These are phyloP conservation scores for Rhizophagus clarus DNA, from an alignment of 192 early-diverging fungal genomes.

Conservation along the genomic window DNA sequence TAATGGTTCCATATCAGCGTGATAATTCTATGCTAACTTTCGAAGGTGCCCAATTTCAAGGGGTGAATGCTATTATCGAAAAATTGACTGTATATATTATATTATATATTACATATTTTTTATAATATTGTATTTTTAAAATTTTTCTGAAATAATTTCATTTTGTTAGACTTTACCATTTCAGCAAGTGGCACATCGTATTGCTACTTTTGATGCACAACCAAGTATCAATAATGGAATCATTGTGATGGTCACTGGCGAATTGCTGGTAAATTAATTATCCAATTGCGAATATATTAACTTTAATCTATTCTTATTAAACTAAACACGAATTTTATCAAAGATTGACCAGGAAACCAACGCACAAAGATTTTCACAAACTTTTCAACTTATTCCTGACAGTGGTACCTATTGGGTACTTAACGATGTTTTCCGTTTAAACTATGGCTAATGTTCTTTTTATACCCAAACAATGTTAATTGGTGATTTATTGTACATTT, in stretches of 20 bases:
- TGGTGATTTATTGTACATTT: not conserved
- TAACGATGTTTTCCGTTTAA: conserved; percentile 84
- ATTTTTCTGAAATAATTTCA: not conserved
- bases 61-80: conserved; percentile 65
- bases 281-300: not conserved
- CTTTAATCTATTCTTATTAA: not conserved
- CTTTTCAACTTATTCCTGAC: conserved; percentile 85
- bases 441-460: conserved; percentile 63
- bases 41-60: conserved; percentile 69
- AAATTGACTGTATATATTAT: conserved; percentile 66
- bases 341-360: conserved; percentile 81
- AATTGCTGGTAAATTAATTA: conserved; percentile 58
- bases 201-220: conserved; percentile 83
- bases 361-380: conserved; percentile 79
- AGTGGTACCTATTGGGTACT: conserved; percentile 70
- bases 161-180: conserved; percentile 72
- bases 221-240: conserved; percentile 64
- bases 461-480: not conserved
- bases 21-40: conserved; percentile 84
- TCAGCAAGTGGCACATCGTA: conserved; percentile 67
- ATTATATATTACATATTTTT: not conserved
- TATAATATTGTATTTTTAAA: not conserved
- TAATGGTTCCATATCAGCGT: conserved; percentile 52
- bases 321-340: not conserved
- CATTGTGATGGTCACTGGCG: conserved; percentile 83